phyloP scores from a whole-genome alignment of 352 stramenopile genomes.

The Phytophthora multivora region DNA sequence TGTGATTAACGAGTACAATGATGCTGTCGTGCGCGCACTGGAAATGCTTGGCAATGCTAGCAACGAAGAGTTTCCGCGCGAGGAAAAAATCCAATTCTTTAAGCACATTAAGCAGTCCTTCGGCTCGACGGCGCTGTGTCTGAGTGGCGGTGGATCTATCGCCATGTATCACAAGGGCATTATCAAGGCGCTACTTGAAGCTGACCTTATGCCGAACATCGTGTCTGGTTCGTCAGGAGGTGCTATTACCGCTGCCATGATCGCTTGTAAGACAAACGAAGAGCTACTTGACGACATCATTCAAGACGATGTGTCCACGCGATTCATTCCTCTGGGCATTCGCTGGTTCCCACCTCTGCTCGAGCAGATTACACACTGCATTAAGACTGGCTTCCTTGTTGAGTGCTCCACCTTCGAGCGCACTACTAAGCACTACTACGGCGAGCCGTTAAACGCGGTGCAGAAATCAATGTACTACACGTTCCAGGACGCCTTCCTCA shows the following conservation, averaged over 20 bases:
- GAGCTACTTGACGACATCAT: constrained; percentile 79
- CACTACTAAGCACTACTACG: constrained; percentile 94
- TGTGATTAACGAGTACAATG: constrained; percentile 61
- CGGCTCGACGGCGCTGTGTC: constrained; percentile 91
- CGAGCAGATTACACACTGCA: constrained; percentile 88
- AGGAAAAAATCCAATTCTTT: constrained; percentile 57
- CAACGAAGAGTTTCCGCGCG: constrained; percentile 26
- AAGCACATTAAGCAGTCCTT: constrained; percentile 79
- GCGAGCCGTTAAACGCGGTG: constrained; percentile 53
- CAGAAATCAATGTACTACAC: constrained; percentile 81
- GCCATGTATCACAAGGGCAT: constrained; percentile 96
- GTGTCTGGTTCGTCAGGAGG: constrained; percentile 94
- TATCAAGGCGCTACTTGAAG: constrained; percentile 90
- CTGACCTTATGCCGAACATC: constrained; percentile 90
- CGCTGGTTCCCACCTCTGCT: constrained; percentile 84
- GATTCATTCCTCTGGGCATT: constrained; percentile 62
- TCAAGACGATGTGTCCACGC: constrained; percentile 59
- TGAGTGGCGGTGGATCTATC: constrained; percentile 91
- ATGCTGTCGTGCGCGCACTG: constrained; percentile 46
- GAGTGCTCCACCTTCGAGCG: constrained; percentile 80
- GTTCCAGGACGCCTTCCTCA: constrained; percentile 94
- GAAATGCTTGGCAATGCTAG: constrained; percentile 42
- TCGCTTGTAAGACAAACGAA: constrained; percentile 86
- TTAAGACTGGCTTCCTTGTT: constrained; percentile 91
- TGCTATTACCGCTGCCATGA: constrained; percentile 88